Conservation (phyloP, 1,284 basidiomycete genomes). For the Boletus sp. region DNA sequence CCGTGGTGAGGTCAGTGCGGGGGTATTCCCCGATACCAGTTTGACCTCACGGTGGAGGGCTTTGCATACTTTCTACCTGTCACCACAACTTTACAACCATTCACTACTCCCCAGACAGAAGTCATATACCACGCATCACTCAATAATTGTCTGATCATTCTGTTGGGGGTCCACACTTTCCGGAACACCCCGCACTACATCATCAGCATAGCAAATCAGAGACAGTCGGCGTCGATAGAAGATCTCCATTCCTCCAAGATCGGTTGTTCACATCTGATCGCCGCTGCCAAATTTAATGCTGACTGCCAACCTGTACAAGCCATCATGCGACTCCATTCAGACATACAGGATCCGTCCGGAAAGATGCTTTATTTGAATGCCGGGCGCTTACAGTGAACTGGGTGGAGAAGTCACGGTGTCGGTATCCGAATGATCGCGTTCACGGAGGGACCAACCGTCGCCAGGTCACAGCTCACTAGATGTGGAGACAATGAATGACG, state of each 20-base stretch:
- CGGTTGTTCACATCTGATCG: constrained; percentile 27
- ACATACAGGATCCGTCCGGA: constrained; percentile 9
- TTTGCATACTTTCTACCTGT: neutral
- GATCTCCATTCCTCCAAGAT: constrained; percentile 3
- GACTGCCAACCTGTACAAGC: constrained; percentile 30
- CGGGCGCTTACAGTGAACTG: constrained; percentile 85
- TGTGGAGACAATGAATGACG: constrained; percentile 5
- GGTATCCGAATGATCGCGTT: constrained; percentile 72
- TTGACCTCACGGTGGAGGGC: too few relatives aligned
- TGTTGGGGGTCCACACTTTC: neutral
- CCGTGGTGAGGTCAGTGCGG: too few relatives aligned
- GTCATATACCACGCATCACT: constrained; percentile 1
- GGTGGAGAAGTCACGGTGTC: constrained; percentile 86
- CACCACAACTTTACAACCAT: neutral
- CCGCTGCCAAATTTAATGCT: constrained; percentile 26
- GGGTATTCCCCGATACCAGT: too few relatives aligned
- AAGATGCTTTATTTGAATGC: constrained; percentile 63
- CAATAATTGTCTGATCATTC: constrained; percentile 4
- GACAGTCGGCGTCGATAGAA: constrained; percentile 9
- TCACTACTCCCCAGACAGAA: constrained; percentile 5
- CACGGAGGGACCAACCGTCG: constrained; percentile 40
- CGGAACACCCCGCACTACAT: neutral
- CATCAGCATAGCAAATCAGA: constrained; percentile 5
- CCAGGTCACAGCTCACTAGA: constrained; percentile 12
- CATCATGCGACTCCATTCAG: constrained; percentile 8